Evolutionary conservation across 1,284 basidiomycete species (phyloP).

Genomic region (Tremellales sp.): DNA sequence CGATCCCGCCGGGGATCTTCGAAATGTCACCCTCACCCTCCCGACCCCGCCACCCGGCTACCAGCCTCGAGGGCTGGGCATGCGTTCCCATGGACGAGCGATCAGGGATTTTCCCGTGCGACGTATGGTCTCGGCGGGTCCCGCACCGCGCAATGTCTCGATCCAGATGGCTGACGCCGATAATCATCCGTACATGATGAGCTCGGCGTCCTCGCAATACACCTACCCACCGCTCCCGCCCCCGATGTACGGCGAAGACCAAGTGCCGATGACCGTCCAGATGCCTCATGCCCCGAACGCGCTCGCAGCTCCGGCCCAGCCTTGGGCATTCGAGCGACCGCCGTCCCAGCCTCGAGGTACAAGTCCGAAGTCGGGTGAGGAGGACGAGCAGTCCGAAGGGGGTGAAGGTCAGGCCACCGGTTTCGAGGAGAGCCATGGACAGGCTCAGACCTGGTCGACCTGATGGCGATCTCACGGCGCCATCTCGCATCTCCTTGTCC

Average conservation of each 20-base stretch:
- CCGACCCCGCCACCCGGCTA: constrained; percentile 31
- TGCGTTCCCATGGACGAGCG: constrained; percentile 3
- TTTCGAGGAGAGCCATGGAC: too few relatives aligned
- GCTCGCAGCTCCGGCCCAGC: not conserved
- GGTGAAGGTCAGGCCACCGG: too few relatives aligned
- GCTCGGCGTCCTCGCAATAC: not conserved
- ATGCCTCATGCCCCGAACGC: constrained; percentile 23
- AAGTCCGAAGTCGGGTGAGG: not conserved
- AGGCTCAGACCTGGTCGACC: too few relatives aligned
- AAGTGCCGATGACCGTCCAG: constrained; percentile 33
- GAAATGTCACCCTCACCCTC: constrained; percentile 33
- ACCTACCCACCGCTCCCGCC: constrained; percentile 6
- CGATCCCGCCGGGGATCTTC: constrained; percentile 43
- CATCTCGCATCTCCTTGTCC: too few relatives aligned
- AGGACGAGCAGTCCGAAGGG: not conserved
- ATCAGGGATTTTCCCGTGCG: constrained; percentile 24
- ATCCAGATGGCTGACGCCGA: constrained; percentile 25
- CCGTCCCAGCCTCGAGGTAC: not conserved
- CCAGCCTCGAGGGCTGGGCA: constrained; percentile 15
- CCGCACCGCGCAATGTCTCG: constrained; percentile 16
- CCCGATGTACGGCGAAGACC: constrained; percentile 37
- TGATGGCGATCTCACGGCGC: too few relatives aligned
- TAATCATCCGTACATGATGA: constrained; percentile 8
- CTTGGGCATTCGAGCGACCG: not conserved
- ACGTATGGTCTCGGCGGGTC: constrained; percentile 10